phyloP scores from a whole-genome alignment of 495 filamentous ascomycete genomes.

The Penicillium soppii region DNA sequence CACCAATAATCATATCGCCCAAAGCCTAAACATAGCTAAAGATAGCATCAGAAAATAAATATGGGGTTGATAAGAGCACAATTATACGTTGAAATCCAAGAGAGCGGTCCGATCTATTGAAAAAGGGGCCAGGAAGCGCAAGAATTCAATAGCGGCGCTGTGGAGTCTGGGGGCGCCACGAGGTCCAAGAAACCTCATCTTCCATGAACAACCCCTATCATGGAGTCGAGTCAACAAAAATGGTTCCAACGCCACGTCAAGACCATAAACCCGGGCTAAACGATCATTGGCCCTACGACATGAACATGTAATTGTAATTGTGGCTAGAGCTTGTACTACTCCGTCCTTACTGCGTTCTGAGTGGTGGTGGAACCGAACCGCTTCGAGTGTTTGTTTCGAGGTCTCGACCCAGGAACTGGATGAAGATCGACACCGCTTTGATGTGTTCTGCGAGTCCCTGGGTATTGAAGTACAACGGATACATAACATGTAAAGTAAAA shows the following conservation, averaged over 20 bases:
- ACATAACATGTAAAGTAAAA: background rate
- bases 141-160: slow-evolving; percentile 17
- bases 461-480: background rate
- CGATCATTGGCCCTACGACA: background rate
- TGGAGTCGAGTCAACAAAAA: slow-evolving; percentile 9
- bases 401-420: slow-evolving; percentile 11
- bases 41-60: slow-evolving; percentile 10
- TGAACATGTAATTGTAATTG: background rate
- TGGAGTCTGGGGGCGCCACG: slow-evolving; percentile 26
- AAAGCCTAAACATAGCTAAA: slow-evolving; percentile 7
- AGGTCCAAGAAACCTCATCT: slow-evolving; percentile 8
- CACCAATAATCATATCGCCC: slow-evolving; percentile 13
- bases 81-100: background rate
- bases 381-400: slow-evolving; percentile 5
- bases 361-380: slow-evolving; percentile 11
- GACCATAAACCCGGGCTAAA: background rate
- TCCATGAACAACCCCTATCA: slow-evolving; percentile 18
- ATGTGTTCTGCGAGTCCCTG: background rate
- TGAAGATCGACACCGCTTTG: slow-evolving; percentile 12
- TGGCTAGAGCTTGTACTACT: background rate
- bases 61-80: slow-evolving; percentile 6
- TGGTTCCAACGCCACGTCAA: background rate
- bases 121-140: slow-evolving; percentile 12
- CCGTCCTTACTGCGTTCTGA: background rate
- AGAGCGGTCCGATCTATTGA: slow-evolving; percentile 9